A percentile compares a stretch with the other conserved stretches of the same genome.
phyloP scores from a whole-genome alignment of 805 yeast species.

The Myxozyma udenii region DNA sequence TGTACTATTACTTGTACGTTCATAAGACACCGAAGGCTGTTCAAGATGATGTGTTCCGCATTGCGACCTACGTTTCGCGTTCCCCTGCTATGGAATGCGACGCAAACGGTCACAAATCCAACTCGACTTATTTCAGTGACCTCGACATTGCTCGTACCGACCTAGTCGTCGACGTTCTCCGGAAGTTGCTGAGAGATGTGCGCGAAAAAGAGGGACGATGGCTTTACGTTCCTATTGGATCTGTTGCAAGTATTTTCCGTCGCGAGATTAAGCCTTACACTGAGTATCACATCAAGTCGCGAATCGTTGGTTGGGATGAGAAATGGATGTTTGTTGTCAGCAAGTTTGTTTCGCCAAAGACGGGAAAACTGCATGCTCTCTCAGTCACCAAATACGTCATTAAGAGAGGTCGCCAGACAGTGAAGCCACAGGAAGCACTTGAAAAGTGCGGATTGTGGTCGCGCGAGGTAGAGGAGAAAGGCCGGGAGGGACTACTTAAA shows the following conservation, averaged over 20 bases:
- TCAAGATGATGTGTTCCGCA: conserved; percentile 22
- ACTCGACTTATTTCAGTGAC: conserved; percentile 79
- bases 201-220: conserved; percentile 40
- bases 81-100: conserved; percentile 81
- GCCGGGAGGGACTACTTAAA: conserved; percentile 30
- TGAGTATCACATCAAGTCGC: conserved; percentile 52
- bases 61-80: conserved; percentile 47
- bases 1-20: conserved; percentile 12
- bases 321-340: conserved; percentile 79
- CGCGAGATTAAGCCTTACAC: conserved; percentile 71
- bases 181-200: conserved; percentile 50
- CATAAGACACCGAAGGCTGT: conserved; percentile 5
- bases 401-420: conserved; percentile 72
- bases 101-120: conserved; percentile 80
- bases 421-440: conserved; percentile 55
- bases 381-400: conserved; percentile 77
- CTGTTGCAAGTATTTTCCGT: conserved; percentile 63
- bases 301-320: conserved; percentile 76
- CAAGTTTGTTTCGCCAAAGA: conserved; percentile 49
- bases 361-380: conserved; percentile 49
- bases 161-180: conserved; percentile 55
- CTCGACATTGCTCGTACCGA: conserved; percentile 75
- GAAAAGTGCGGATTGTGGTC: conserved; percentile 50
- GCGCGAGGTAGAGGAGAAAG: conserved; percentile 46
- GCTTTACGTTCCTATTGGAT: conserved; percentile 76